phyloP scores from a whole-genome alignment of 352 stramenopile species.

The Phytophthora colocasiae region DNA sequence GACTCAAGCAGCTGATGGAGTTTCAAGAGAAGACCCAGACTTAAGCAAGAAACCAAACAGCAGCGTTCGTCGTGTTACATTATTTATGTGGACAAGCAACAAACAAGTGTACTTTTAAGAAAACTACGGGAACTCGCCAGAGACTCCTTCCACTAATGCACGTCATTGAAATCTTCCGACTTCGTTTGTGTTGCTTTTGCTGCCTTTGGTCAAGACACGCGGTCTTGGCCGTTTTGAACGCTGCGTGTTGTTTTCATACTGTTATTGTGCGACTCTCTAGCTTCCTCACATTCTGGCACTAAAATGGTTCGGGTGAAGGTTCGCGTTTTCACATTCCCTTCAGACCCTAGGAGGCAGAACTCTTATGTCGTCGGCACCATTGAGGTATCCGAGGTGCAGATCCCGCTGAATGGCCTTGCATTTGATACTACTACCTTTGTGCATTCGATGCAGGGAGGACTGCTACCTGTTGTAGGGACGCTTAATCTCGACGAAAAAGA shows the following conservation, averaged over 20 bases:
- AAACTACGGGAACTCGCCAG: constrained; percentile 20
- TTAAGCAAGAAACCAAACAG: background rate
- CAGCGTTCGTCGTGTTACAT: constrained; percentile 16
- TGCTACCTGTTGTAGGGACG: constrained; percentile 69
- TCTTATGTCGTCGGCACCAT: constrained; percentile 79
- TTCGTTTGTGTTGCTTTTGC: constrained; percentile 1
- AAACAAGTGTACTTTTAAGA: constrained; percentile 35
- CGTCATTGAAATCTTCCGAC: constrained; percentile 14
- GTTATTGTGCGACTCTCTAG: background rate
- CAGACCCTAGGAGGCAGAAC: constrained; percentile 71
- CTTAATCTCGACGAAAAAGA: constrained; percentile 73
- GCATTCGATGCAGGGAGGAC: constrained; percentile 44
- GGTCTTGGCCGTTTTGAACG: too few species aligned
- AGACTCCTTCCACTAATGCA: constrained; percentile 25
- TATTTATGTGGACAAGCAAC: constrained; percentile 49
- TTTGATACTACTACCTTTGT: too few species aligned
- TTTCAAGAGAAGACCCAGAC: too few species aligned
- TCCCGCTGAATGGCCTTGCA: background rate
- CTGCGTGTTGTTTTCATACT: too few species aligned
- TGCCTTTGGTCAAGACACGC: background rate
- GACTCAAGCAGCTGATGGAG: constrained; percentile 7
- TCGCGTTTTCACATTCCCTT: constrained; percentile 80
- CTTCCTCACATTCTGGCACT: background rate
- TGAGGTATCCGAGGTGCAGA: constrained; percentile 38
- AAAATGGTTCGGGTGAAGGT: constrained; percentile 62